Percentiles rank a stretch among this genome's conserved stretches.
Evolutionary conservation across 2,329 filamentous ascomycete genomes (phyloP).

Genomic region (Cercospora sesami): DNA sequence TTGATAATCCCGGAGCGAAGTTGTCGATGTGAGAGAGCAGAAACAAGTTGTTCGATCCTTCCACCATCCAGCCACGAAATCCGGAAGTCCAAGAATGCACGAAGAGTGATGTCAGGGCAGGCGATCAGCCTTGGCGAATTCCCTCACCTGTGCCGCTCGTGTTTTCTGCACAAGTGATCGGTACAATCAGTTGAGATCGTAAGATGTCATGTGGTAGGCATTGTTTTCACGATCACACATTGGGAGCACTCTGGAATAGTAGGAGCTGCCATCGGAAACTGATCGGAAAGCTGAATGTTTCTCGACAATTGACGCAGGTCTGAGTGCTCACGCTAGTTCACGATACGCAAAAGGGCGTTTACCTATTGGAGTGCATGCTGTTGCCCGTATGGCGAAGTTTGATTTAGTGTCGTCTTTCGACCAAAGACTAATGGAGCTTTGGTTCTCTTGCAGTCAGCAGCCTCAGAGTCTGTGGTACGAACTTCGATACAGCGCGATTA

Average conservation of each 20-base stretch:
- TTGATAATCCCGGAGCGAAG: background rate
- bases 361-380: background rate
- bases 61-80: background rate
- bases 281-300: background rate
- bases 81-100: background rate
- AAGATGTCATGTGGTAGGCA: background rate
- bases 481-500: background rate
- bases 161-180: background rate
- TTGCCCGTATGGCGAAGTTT: background rate
- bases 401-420: background rate
- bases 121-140: background rate
- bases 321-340: background rate
- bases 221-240: background rate
- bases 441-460: background rate
- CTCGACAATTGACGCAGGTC: background rate
- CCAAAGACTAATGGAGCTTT: background rate
- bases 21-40: background rate
- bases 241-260: background rate
- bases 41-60: background rate
- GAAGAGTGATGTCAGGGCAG: slow-evolving; percentile 8
- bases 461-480: background rate
- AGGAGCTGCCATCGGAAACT: background rate
- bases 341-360: background rate
- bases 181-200: background rate
- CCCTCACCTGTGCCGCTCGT: background rate